These are phyloP conservation scores for Aspergillus cavernicola DNA, from an alignment of 495 filamentous ascomycete species.

Conservation along the genomic window DNA sequence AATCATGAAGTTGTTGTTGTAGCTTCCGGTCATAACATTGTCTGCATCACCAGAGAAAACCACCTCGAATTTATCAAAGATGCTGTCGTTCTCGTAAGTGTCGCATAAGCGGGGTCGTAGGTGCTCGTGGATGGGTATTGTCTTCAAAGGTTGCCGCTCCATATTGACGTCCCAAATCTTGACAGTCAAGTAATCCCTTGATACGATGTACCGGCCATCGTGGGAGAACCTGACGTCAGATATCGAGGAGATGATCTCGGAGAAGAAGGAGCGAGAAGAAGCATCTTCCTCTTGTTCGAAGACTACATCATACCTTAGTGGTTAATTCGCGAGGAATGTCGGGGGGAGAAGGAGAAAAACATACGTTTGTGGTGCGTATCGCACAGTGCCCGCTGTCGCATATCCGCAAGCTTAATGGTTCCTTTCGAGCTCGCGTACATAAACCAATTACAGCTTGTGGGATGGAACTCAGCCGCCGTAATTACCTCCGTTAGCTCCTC, in stretches of 20 bases:
- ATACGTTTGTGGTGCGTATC: constrained; percentile 93
- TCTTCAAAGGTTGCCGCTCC: constrained; percentile 95
- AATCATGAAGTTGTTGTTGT: constrained; percentile 99
- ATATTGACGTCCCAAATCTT: constrained; percentile 99
- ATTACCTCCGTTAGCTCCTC: constrained; percentile 99
- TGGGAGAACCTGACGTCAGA: constrained; percentile 97
- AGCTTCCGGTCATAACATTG: constrained; percentile 99
- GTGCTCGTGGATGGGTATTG: constrained; percentile 97
- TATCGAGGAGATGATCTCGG: constrained; percentile 98
- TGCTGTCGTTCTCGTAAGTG: constrained; percentile 98
- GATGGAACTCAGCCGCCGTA: constrained; percentile 97
- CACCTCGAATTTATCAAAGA: constrained; percentile 99
- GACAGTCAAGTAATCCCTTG: constrained; percentile 94
- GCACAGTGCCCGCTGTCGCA: constrained; percentile 93
- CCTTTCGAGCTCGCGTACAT: constrained; percentile 99
- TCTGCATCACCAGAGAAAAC: constrained; percentile 97
- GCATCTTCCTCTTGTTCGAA: constrained; percentile 99
- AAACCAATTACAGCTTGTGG: constrained; percentile 97
- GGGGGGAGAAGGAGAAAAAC: constrained; percentile 25
- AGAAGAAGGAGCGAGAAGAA: constrained; percentile 98
- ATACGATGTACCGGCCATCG: constrained; percentile 95
- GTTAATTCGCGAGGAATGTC: background rate
- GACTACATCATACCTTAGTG: constrained; percentile 49
- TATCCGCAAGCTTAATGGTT: constrained; percentile 97
- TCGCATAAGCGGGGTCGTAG: constrained; percentile 92